These are phyloP conservation scores for Dictyostelium firmibasis DNA, from an alignment of 78 protist species.

Conservation along the genomic window DNA sequence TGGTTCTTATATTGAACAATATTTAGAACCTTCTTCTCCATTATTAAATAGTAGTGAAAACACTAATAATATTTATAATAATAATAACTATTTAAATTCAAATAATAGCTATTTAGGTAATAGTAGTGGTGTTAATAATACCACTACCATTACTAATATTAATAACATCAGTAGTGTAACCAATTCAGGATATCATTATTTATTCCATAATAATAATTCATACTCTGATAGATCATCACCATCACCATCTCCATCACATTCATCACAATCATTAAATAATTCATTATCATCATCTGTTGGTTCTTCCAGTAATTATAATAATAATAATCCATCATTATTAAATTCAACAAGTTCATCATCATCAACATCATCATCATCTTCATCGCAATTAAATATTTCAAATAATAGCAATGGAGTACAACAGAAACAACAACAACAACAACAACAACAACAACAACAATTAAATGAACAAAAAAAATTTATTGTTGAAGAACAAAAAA, in stretches of 20 bases:
- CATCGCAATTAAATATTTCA: not conserved
- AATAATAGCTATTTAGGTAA: too few species aligned
- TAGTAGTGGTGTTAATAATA: not conserved
- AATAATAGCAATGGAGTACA: not conserved
- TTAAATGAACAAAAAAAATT: not conserved
- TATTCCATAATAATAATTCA: constrained; percentile 1
- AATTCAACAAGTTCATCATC: not conserved
- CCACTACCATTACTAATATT: too few species aligned
- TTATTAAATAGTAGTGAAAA: not conserved
- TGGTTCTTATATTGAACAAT: not conserved
- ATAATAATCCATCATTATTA: not conserved
- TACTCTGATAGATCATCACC: not conserved
- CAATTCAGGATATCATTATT: not conserved
- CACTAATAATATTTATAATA: not conserved
- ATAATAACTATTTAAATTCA: not conserved
- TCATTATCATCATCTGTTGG: constrained; percentile 6
- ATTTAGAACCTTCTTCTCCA: not conserved
- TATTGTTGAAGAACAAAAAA: not conserved
- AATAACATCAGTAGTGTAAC: not conserved
- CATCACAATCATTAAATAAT: not conserved
- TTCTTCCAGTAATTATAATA: not conserved
- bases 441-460: not conserved
- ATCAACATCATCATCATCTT: not conserved
- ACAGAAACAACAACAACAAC: not conserved
- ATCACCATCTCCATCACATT: not conserved